These are phyloP conservation scores for Myxozyma kluyveri DNA, from an alignment of 805 yeast species.

Conservation along the genomic window DNA sequence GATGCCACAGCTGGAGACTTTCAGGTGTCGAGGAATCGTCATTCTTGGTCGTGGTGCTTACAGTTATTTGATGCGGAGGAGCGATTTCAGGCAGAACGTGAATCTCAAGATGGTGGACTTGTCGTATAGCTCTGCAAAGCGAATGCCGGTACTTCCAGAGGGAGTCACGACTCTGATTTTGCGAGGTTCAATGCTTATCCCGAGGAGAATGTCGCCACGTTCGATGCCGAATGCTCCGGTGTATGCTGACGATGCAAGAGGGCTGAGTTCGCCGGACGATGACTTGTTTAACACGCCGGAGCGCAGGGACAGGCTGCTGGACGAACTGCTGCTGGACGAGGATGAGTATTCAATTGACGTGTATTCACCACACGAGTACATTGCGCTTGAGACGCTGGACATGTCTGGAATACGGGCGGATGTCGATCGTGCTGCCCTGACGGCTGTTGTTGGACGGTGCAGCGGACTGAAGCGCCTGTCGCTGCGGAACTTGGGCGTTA, in stretches of 20 bases:
- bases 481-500: too few relatives aligned
- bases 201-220: conserved; percentile 9
- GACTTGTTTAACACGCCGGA: neutral
- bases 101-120: conserved; percentile 9
- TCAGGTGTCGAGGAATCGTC: conserved; percentile 15
- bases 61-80: conserved; percentile 14
- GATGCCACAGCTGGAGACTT: conserved; percentile 20
- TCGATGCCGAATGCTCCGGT: conserved; percentile 6
- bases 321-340: neutral
- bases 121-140: conserved; percentile 6
- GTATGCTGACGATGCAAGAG: conserved; percentile 8
- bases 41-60: conserved; percentile 22
- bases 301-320: neutral
- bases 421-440: neutral
- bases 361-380: conserved; percentile 4
- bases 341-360: conserved; percentile 1
- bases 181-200: conserved; percentile 8
- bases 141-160: conserved; percentile 18
- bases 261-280: conserved; percentile 1
- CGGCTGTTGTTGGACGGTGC: neutral
- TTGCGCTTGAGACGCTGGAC: conserved; percentile 9
- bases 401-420: conserved; percentile 9
- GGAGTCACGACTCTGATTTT: conserved; percentile 2
- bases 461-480: too few relatives aligned
- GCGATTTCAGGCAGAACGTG: conserved; percentile 8